A percentile compares a stretch with the other conserved stretches of the same genome.
These are phyloP conservation scores for Saturnispora silvae DNA, from an alignment of 805 yeast genomes.

Conservation along the genomic window DNA sequence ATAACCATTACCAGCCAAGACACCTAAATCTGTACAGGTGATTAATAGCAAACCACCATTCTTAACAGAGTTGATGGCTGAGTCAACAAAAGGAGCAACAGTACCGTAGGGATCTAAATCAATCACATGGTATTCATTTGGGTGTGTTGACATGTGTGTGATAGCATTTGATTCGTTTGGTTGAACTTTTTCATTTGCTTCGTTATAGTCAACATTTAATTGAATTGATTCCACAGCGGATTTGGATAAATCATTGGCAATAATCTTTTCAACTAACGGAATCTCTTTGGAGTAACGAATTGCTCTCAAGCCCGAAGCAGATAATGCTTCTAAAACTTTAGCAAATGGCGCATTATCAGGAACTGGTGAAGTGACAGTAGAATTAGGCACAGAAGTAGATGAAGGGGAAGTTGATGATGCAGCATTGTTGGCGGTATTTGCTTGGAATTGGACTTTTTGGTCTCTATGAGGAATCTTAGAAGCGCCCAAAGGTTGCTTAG, in stretches of 20 bases:
- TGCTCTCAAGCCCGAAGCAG: conserved; percentile 93
- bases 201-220: conserved; percentile 60
- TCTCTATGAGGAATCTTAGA: conserved; percentile 13
- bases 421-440: conserved; percentile 9
- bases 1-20: conserved; percentile 89
- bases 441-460: conserved; percentile 12
- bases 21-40: conserved; percentile 95
- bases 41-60: conserved; percentile 81
- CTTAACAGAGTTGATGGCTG: conserved; percentile 74
- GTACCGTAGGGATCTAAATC: conserved; percentile 98
- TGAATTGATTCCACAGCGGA: conserved; percentile 79
- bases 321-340: conserved; percentile 75
- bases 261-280: conserved; percentile 57
- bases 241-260: conserved; percentile 83
- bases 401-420: neutral
- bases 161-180: conserved; percentile 89
- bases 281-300: conserved; percentile 89
- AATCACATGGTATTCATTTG: conserved; percentile 62
- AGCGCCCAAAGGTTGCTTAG: conserved; percentile 15
- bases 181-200: conserved; percentile 42
- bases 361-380: no score
- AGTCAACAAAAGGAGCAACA: conserved; percentile 90
- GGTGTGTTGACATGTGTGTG: conserved; percentile 52
- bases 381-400: no score
- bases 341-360: conserved; percentile 34